Evolutionary conservation across 2,329 filamentous ascomycete genomes (phyloP), one percentile per base, ranked within the genome.

Genomic region (Colletotrichum lentis): DNA sequence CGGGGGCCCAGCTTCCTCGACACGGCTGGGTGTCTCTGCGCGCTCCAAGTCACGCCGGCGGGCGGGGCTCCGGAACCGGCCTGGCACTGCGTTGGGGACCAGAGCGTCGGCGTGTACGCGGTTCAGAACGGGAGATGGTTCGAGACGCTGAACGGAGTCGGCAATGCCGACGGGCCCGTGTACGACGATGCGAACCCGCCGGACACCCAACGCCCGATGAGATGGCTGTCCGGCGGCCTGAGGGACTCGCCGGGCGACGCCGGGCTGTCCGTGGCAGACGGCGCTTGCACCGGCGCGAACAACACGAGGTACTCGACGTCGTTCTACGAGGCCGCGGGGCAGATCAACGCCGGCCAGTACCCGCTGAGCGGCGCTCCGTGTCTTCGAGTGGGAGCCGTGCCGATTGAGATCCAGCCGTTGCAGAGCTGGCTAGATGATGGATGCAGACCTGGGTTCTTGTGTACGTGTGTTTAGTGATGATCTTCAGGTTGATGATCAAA

Each of bases 31-130:
- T 82, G 80, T 59, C 73, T 81, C 27, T 82, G 80, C 50, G 76
- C 78, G 16, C 71, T 81, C 14, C 74, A 75, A 24, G 50, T 70
- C 20, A 61, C 73, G 3, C 72, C 75, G 2, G 63, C 57, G 2
- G 62, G 65, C 3, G 56, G 56, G 2, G 59, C 66, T 16, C 61
- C 70, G 24, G 62, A 68, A 12, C 72, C 74, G 12, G 73, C 74
- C n/a, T 83, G 81, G 81, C 80, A 81, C 67, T 83, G 81, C 69
- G 79, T 82, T 37, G 80, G 81, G 14, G 80, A 82, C 66, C 80
- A 82, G 69, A 81, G 79, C 0, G 72, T 80, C 50, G 76, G 75
- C 1, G 75, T 80, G 1, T 81, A 81, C 61, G 69, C 66, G 2
- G 73, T 74, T 20, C 79, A 72, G 22, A 76, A 72, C 3, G 81